Evolutionary conservation across 1,284 basidiomycete species (phyloP).

Genomic region (Pseudomicrostroma phylloplanum): DNA sequence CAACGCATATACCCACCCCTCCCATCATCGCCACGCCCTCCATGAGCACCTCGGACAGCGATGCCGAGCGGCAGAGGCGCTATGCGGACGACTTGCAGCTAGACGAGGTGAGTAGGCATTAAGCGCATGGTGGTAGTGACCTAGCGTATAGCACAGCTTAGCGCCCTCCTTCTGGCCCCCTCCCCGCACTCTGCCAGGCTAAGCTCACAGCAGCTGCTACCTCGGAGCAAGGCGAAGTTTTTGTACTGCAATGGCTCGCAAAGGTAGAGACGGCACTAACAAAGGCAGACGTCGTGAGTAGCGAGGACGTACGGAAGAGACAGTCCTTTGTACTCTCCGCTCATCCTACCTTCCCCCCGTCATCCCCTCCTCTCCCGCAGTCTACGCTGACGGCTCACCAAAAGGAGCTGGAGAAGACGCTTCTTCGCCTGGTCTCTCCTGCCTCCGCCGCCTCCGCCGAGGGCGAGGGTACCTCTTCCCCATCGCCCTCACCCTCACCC

Average conservation of each 20-base stretch:
- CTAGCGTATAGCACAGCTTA: not conserved
- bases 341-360: not conserved
- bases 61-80: not conserved
- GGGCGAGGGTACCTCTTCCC: not conserved
- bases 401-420: constrained; percentile 6
- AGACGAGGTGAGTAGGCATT: not conserved
- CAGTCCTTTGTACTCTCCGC: not conserved
- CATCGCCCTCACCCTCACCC: not conserved
- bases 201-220: constrained; percentile 52
- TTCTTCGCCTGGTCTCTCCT: constrained; percentile 1
- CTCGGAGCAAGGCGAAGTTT: constrained; percentile 70
- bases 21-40: too few relatives aligned
- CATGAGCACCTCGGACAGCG: too few relatives aligned
- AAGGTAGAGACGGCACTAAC: constrained; percentile 61
- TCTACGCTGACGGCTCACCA: not conserved
- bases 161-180: not conserved
- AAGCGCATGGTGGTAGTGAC: not conserved
- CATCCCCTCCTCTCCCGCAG: not conserved
- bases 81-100: not conserved
- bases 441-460: not conserved
- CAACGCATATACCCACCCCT: too few relatives aligned
- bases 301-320: not conserved
- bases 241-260: constrained; percentile 74
- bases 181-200: constrained; percentile 8
- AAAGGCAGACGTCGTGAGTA: constrained; percentile 29